These are phyloP conservation scores for Conticribra guillardii DNA, from an alignment of 108 stramenopile genomes.

Conservation along the genomic window DNA sequence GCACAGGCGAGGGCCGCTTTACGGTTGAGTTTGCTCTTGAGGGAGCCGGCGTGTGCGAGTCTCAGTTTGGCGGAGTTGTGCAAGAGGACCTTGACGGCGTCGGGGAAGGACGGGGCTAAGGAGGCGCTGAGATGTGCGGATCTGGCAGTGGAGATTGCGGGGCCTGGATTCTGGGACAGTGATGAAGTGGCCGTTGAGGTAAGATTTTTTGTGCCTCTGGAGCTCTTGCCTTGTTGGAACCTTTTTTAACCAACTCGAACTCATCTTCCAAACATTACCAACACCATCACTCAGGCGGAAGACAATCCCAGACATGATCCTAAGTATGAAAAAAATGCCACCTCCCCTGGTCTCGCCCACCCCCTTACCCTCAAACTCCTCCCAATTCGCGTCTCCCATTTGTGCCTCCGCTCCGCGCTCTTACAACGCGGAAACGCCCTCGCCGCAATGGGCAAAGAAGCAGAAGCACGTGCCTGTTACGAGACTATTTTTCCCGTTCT, in stretches of 20 bases:
- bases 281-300: conserved; percentile 57
- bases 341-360: conserved; percentile 81
- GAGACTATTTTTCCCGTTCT: conserved; percentile 76
- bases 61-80: conserved; percentile 88
- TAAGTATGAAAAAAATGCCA: conserved; percentile 88
- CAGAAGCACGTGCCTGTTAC: conserved; percentile 80
- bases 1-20: conserved; percentile 76
- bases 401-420: conserved; percentile 83
- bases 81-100: conserved; percentile 76
- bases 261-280: not conserved
- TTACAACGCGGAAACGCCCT: conserved; percentile 89
- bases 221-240: not conserved
- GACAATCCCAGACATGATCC: conserved; percentile 71
- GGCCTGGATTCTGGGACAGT: conserved; percentile 86
- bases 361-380: conserved; percentile 69
- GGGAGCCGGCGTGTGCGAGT: conserved; percentile 87
- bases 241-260: too few relatives aligned
- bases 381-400: conserved; percentile 80
- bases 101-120: conserved; percentile 80
- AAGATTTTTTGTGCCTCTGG: conserved; percentile 14
- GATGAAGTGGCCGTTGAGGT: conserved; percentile 91
- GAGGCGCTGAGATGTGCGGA: conserved; percentile 85
- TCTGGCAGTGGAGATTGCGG: conserved; percentile 87
- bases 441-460: conserved; percentile 77
- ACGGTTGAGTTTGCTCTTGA: conserved; percentile 72